Evolutionary conservation across 2,329 filamentous ascomycete genomes (phyloP), one percentile per base, ranked within the genome.

Genomic region (Ustulina deusta): DNA sequence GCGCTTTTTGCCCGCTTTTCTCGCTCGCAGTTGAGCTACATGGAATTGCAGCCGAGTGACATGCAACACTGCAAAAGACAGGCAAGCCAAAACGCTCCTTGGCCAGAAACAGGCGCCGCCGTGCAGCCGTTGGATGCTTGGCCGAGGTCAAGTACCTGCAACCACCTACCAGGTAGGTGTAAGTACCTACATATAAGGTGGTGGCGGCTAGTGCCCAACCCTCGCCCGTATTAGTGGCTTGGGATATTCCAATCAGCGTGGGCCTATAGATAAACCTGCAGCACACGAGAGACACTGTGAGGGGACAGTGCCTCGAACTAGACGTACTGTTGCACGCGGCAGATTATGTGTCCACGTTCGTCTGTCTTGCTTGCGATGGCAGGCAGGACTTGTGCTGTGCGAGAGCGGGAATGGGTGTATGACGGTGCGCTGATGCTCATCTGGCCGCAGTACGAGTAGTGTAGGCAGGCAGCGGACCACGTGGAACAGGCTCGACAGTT

Each of bases 221-320:
- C 51, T 66, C 66, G 73, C 63, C 63, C 68, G 61, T 70, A 68
- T 71, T 72, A 64, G 69, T 48, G 51, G 25, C 22, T 58, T 46
- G 22, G 20, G n/a, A 11, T 42, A 34, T 64, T n/a, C 74, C 75
- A 76, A 75, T 75, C 72, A 75, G 58, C 49, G 52, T 32, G 11
- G 66, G 61, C 72, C 56, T 57, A 72, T 71, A 76, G 75, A 76
- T 76, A 76, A 76, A 72, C 72, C 69, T 74, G 74, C 74, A 75
- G 73, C 65, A 72, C 17, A n/a, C 1, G 34, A 63, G 57, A 62
- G 61, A 71, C 73, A 76, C 75, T 76, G 74, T 76, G 71, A 65
- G 63, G 62, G 69, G 63, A 75, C 74, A 74, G 74, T 76, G 59
- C 56, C 34, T 58, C 58, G 52, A n/a, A 58, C 49, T 66, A 38